A percentile compares a stretch with the other conserved stretches of the same genome.
phyloP scores from a whole-genome alignment of 176 grass and related monocot genomes.

The Hyparrhenia diplandra region DNA sequence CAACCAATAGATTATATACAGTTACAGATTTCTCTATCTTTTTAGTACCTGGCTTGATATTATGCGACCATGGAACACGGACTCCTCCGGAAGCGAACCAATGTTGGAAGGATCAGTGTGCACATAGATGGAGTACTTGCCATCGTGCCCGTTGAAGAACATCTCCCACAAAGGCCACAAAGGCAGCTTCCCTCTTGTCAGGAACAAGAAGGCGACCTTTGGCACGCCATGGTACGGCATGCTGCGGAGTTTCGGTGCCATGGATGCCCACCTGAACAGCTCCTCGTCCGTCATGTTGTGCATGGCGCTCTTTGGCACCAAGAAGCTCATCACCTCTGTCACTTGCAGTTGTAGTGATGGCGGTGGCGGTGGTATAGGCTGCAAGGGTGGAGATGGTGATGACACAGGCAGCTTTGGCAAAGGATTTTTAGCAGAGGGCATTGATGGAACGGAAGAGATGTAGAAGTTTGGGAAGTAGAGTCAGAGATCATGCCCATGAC shows the following conservation, averaged over 20 bases:
- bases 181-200: constrained; percentile 40
- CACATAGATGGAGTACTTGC: constrained; percentile 61
- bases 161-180: constrained; percentile 68
- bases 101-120: constrained; percentile 46
- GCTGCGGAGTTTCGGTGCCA: constrained; percentile 37
- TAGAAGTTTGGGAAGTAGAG: constrained; percentile 2
- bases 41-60: constrained; percentile 51
- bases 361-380: background rate
- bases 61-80: constrained; percentile 53
- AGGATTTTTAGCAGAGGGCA: background rate
- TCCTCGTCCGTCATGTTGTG: constrained; percentile 54
- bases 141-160: constrained; percentile 60
- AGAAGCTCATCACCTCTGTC: background rate
- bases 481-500: constrained; percentile 34
- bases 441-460: background rate
- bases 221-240: constrained; percentile 19
- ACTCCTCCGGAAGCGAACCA: constrained; percentile 26
- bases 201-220: constrained; percentile 77
- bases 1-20: too few species aligned
- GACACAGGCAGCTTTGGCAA: background rate
- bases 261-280: constrained; percentile 51
- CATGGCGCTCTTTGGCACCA: background rate
- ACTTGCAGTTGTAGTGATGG: background rate
- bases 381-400: background rate
- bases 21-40: background rate